A percentile compares a stretch with the other conserved stretches of the same genome.
phyloP scores from a whole-genome alignment of 2,329 filamentous ascomycete species.

The Colletotrichum sp. region DNA sequence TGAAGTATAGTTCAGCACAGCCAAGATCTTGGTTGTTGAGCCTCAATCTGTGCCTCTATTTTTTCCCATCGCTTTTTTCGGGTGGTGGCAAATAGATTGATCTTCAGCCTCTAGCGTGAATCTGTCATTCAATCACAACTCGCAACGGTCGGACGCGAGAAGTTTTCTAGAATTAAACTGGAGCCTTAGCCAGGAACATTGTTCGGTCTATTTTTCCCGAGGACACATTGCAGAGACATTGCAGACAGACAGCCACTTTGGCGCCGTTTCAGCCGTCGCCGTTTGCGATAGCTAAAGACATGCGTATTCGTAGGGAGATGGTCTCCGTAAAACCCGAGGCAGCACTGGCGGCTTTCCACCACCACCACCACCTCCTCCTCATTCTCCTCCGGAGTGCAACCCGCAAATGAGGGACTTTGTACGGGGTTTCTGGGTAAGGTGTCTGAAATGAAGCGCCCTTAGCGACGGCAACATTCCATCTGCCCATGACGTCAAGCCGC shows the following conservation, averaged over 20 bases:
- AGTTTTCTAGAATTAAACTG: background rate
- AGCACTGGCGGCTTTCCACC: background rate
- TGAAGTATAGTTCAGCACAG: background rate
- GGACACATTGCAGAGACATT: background rate
- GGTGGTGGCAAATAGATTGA: constrained; percentile 1
- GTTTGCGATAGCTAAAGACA: background rate
- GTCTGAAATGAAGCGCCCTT: constrained; percentile 13
- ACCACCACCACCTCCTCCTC: background rate
- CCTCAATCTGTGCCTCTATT: background rate
- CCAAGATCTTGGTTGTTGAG: background rate
- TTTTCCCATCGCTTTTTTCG: background rate
- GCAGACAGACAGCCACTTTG: background rate
- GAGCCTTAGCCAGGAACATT: background rate
- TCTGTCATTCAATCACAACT: background rate
- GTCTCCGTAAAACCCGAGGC: background rate
- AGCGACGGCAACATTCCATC: background rate
- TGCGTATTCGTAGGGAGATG: background rate
- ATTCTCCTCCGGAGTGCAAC: background rate
- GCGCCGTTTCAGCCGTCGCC: constrained; percentile 4
- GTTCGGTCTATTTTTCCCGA: constrained; percentile 9
- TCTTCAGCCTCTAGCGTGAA: background rate
- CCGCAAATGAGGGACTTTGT: background rate
- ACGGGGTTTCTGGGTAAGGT: constrained; percentile 17
- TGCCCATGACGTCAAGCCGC: constrained; percentile 9
- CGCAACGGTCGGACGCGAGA: background rate